Conservation (phyloP, 2,329 filamentous ascomycete genomes). For the Cercospora zeae-maydis region DNA sequence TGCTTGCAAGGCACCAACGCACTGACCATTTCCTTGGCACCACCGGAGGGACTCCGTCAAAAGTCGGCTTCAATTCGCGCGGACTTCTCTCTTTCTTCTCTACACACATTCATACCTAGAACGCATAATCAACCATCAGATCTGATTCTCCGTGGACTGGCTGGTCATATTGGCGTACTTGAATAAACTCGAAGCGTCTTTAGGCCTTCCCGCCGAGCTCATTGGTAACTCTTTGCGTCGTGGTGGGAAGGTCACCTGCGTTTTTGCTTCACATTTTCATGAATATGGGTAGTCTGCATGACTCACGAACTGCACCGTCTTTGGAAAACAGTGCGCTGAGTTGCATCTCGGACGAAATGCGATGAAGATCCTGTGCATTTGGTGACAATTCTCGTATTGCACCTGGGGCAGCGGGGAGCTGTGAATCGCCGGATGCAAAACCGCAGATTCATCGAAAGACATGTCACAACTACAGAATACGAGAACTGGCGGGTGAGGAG, state of each 20-base stretch:
- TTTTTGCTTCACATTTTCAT: constrained; percentile 28
- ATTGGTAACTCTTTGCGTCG: constrained; percentile 16
- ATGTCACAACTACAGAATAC: neutral
- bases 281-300: neutral
- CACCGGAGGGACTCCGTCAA: neutral
- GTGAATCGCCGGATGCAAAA: neutral
- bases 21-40: neutral
- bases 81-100: constrained; percentile 16
- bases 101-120: constrained; percentile 26
- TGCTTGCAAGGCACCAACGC: neutral
- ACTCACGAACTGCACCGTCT: neutral
- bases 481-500: no score
- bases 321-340: no score
- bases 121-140: constrained; percentile 33
- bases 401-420: neutral
- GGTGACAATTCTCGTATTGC: neutral
- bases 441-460: neutral
- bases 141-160: constrained; percentile 25
- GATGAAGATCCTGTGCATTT: neutral
- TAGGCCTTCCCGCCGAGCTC: constrained; percentile 27
- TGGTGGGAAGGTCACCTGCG: constrained; percentile 30
- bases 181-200: constrained; percentile 24
- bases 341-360: no score
- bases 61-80: neutral
- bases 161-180: constrained; percentile 34